Conservation (phyloP, 257 asterid genomes). For the Ligustrum vulgare region DNA sequence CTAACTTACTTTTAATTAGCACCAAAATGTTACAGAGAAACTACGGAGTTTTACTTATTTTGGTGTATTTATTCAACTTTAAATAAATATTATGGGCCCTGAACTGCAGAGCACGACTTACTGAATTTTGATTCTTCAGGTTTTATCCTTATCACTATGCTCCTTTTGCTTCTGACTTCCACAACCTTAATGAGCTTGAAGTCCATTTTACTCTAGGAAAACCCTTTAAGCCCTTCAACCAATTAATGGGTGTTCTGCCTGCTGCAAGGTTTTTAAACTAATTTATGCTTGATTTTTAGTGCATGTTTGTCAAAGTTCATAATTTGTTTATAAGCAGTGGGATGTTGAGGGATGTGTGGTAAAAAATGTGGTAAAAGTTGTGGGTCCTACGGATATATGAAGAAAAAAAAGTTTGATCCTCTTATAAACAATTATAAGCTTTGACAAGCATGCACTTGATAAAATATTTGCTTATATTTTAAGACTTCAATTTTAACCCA, state of each 20-base stretch:
- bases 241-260: conserved; percentile 73
- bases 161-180: conserved; percentile 71
- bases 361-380: no score
- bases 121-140: conserved; percentile 34
- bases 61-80: background rate
- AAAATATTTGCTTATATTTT: conserved; percentile 9
- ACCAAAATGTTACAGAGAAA: background rate
- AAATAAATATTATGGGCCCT: background rate
- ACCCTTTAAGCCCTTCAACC: conserved; percentile 72
- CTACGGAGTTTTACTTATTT: background rate
- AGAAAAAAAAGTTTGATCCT: no score
- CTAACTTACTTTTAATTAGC: background rate
- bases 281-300: background rate
- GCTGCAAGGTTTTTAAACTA: conserved; percentile 58
- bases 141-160: conserved; percentile 72
- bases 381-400: no score
- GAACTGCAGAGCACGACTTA: background rate
- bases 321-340: no score
- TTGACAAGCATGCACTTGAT: no score
- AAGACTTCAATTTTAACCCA: conserved; percentile 14
- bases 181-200: conserved; percentile 40
- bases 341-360: no score
- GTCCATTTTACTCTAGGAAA: conserved; percentile 50
- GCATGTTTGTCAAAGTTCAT: no score
- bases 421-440: no score